phyloP scores from a whole-genome alignment of 106 monocot species.

The Amphibolis antarctica region DNA sequence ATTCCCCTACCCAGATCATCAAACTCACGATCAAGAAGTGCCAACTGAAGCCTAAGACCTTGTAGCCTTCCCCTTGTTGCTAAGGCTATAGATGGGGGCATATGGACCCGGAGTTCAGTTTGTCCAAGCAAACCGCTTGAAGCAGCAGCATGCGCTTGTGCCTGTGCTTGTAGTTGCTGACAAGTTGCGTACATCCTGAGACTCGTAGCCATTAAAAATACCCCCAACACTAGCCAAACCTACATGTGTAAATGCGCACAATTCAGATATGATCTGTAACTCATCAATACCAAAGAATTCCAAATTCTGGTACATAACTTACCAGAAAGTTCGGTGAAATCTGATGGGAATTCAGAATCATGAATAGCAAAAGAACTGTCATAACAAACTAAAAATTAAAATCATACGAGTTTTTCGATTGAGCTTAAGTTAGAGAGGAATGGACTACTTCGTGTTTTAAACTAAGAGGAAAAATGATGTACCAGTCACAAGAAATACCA shows the following conservation, averaged over 20 bases:
- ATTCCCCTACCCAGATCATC: slow-evolving; percentile 58
- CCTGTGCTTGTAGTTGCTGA: slow-evolving; percentile 90
- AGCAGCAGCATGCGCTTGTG: slow-evolving; percentile 40
- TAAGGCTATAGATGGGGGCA: slow-evolving; percentile 53
- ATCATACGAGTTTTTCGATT: background rate
- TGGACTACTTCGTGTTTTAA: background rate
- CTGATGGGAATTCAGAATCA: slow-evolving; percentile 61
- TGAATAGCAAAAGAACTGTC: slow-evolving; percentile 40
- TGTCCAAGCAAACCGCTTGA: slow-evolving; percentile 61
- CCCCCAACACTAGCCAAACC: slow-evolving; percentile 42
- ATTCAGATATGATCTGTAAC: too few relatives aligned
- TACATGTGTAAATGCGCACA: background rate
- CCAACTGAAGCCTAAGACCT: slow-evolving; percentile 77
- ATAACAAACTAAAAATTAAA: background rate
- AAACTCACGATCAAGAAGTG: slow-evolving; percentile 85
- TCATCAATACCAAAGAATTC: too few relatives aligned
- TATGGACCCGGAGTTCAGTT: slow-evolving; percentile 67
- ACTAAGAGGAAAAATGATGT: background rate
- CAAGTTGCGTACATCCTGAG: slow-evolving; percentile 58
- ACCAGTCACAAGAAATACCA: slow-evolving; percentile 41
- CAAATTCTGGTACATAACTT: slow-evolving; percentile 4
- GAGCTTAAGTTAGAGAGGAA: background rate
- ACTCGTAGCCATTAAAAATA: slow-evolving; percentile 37
- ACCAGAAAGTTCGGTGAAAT: slow-evolving; percentile 94
- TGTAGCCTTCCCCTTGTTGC: slow-evolving; percentile 33